phyloP scores from a whole-genome alignment of 176 grass and related monocot genomes.

The Areca catechu region DNA sequence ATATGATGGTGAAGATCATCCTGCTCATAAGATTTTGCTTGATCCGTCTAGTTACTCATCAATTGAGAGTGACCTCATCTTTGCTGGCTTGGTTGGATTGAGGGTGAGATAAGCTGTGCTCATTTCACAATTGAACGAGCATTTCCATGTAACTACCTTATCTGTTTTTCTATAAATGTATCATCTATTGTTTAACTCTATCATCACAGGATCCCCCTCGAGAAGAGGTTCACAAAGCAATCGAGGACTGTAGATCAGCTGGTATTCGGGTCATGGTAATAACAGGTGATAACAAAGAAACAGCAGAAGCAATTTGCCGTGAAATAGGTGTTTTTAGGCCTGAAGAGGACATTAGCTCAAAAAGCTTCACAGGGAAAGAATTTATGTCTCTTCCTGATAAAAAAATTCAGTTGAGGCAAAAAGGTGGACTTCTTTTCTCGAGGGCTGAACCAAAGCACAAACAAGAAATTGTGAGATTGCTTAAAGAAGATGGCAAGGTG shows the following conservation, averaged over 20 bases:
- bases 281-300: conserved; percentile 32
- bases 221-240: conserved; percentile 27
- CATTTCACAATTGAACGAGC: too few species aligned
- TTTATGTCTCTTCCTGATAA: conserved; percentile 25
- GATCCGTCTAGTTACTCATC: conserved; percentile 32
- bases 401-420: conserved; percentile 13
- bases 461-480: conserved; percentile 31
- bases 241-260: conserved; percentile 21
- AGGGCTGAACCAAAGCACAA: conserved; percentile 34
- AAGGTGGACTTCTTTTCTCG: conserved; percentile 31
- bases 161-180: background rate
- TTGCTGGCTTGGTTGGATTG: conserved; percentile 28
- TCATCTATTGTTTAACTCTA: background rate
- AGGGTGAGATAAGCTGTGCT: conserved; percentile 11
- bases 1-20: conserved; percentile 34
- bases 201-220: conserved; percentile 26
- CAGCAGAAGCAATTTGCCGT: conserved; percentile 26
- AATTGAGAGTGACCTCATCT: conserved; percentile 27
- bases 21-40: conserved; percentile 25
- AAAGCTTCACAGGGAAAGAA: conserved; percentile 27
- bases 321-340: conserved; percentile 30
- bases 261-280: conserved; percentile 30
- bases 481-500: conserved; percentile 27
- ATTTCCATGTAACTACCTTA: too few species aligned
- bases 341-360: conserved; percentile 16